These are phyloP conservation scores for Sugiyamaella grinbergsii DNA, from an alignment of 1,139 yeast genomes.

Conservation along the genomic window DNA sequence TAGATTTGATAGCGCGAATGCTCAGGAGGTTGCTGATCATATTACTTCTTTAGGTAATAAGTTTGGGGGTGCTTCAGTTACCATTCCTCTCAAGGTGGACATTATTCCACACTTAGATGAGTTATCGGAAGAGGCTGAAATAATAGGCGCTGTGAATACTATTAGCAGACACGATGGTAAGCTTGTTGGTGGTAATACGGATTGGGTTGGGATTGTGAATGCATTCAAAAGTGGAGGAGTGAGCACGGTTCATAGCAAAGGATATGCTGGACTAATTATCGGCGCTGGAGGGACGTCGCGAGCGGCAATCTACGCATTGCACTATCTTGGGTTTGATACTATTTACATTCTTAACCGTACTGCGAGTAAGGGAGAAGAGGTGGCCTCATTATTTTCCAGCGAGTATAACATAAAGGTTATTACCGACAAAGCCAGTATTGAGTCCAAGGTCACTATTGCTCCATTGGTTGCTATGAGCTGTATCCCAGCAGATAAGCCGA, in stretches of 20 bases:
- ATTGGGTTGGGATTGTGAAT: slow-evolving; percentile 85
- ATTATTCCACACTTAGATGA: slow-evolving; percentile 66
- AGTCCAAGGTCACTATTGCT: slow-evolving; percentile 32
- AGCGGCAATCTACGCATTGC: slow-evolving; percentile 89
- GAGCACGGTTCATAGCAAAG: slow-evolving; percentile 43
- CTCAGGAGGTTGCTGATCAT: slow-evolving; percentile 52
- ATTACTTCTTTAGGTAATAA: slow-evolving; percentile 51
- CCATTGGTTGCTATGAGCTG: slow-evolving; percentile 77
- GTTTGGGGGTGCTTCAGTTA: slow-evolving; percentile 89
- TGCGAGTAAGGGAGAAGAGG: slow-evolving; percentile 58
- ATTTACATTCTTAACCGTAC: slow-evolving; percentile 87
- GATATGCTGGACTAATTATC: slow-evolving; percentile 53
- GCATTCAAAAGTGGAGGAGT: slow-evolving; percentile 59
- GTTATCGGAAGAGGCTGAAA: slow-evolving; percentile 63
- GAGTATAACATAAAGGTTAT: slow-evolving; percentile 62
- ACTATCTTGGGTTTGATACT: slow-evolving; percentile 71
- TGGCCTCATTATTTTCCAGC: slow-evolving; percentile 63
- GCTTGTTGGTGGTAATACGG: slow-evolving; percentile 87
- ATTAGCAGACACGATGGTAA: slow-evolving; percentile 60
- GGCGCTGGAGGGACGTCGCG: slow-evolving; percentile 99
- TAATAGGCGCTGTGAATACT: slow-evolving; percentile 93
- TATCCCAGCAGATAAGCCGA: slow-evolving; percentile 81
- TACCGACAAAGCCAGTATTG: slow-evolving; percentile 44
- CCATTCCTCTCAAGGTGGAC: slow-evolving; percentile 85
- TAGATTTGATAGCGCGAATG: slow-evolving; percentile 67